phyloP scores from a whole-genome alignment of 75 land plant genomes.

The Pinus taeda region DNA sequence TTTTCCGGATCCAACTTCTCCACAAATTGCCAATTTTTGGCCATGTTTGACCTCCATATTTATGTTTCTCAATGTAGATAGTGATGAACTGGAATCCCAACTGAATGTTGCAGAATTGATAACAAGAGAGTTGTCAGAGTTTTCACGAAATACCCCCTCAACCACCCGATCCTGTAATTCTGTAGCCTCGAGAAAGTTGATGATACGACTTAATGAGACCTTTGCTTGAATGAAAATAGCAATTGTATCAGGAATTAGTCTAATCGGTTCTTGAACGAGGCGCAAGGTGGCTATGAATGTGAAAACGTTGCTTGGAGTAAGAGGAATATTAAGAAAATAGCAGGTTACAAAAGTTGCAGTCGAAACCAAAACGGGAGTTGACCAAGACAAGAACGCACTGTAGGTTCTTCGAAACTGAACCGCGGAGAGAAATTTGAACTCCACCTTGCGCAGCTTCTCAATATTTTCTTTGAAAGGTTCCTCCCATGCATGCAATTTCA shows the following conservation, averaged over 20 bases:
- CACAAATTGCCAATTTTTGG: constrained; percentile 35
- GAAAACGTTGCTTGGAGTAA: constrained; percentile 66
- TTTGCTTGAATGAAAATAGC: constrained; percentile 60
- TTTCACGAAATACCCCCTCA: not conserved
- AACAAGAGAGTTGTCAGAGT: not conserved
- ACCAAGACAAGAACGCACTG: constrained; percentile 63
- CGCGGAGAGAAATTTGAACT: constrained; percentile 43
- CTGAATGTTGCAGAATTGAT: constrained; percentile 10
- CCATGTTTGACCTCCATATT: constrained; percentile 19
- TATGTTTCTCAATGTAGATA: not conserved
- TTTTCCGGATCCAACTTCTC: constrained; percentile 46
- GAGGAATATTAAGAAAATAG: constrained; percentile 40
- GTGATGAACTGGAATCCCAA: constrained; percentile 17
- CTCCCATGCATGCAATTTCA: constrained; percentile 81
- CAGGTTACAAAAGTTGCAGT: constrained; percentile 80
- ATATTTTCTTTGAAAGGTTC: constrained; percentile 37
- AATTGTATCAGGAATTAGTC: constrained; percentile 56
- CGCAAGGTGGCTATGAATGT: constrained; percentile 82
- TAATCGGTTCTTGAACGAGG: constrained; percentile 73
- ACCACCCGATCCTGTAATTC: constrained; percentile 26
- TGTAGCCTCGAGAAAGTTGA: constrained; percentile 30
- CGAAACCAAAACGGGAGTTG: constrained; percentile 68
- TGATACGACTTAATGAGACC: constrained; percentile 56
- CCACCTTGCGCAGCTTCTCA: constrained; percentile 38
- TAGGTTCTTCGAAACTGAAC: constrained; percentile 49